Evolutionary conservation across 139 green algal genomes (phyloP).

Genomic region (Bryopsis sp.): DNA sequence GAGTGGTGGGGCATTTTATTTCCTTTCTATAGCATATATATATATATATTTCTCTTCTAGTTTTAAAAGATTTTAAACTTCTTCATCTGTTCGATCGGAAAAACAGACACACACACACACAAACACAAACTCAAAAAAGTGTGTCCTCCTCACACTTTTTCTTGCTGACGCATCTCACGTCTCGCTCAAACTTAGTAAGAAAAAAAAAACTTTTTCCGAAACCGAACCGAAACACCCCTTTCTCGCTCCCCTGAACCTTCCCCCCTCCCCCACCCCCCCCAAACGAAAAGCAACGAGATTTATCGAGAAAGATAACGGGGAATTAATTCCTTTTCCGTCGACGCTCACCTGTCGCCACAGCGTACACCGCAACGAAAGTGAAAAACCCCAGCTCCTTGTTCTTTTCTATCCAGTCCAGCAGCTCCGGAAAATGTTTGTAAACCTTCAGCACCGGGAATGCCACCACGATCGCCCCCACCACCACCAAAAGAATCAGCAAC

Average conservation of each 20-base stretch:
- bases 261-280: neutral
- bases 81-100: too few relatives aligned
- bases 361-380: neutral
- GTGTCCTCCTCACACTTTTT: too few relatives aligned
- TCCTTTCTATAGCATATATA: too few relatives aligned
- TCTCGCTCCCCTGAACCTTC: neutral
- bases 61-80: too few relatives aligned
- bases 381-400: neutral
- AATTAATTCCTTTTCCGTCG: neutral
- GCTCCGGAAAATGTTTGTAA: neutral
- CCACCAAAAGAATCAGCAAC: neutral
- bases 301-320: neutral
- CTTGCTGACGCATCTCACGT: too few relatives aligned
- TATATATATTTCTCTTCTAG: too few relatives aligned
- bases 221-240: neutral
- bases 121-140: too few relatives aligned
- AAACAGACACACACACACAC: too few relatives aligned
- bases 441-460: neutral
- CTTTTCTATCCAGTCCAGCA: neutral
- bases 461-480: neutral
- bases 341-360: neutral
- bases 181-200: too few relatives aligned
- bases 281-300: neutral
- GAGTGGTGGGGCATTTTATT: too few relatives aligned
- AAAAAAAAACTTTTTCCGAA: too few relatives aligned